Evolutionary conservation across 192 early-diverging fungal species (phyloP), one percentile per base, ranked within the genome.

Genomic region (Coemansia sp.): DNA sequence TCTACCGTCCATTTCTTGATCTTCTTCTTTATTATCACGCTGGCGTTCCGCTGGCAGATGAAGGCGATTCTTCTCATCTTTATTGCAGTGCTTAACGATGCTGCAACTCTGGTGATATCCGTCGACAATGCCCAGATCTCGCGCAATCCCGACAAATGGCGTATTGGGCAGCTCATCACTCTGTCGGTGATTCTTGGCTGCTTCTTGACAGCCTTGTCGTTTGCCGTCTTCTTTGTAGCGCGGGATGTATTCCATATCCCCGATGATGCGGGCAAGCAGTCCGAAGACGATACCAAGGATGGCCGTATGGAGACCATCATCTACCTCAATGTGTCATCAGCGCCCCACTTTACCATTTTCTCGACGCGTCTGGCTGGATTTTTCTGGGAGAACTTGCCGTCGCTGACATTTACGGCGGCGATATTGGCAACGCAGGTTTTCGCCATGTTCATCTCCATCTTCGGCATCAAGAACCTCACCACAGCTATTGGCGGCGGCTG

Each of bases 1-100:
- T 95, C 93, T 5, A 97, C 92, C 16, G 86, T 96, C 52, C 94
- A 96, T 72, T 96, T 96, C 63, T 76, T 96, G 81, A 75, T 96
- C 50, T 96, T 94, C 84, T 94, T 96, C 83, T 96, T 96, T 74
- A 85, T 89, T 67, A 84, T 93, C 33, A 90, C 90, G 39, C 75
- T 94, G 53, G 85, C 82, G 6, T 84, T 84, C 61, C 79, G 90
- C 55, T 96, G 91, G 88, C 72, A 78, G 42, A 86, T 94, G 79
- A 84, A 86, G 53, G 86, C 88, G 19, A 78, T 83, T 7, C 66
- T 94, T 26, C 81, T 96, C 14, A 90, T 96, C 66, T 80, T 94
- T 67, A 96, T 94, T 66, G 86, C 89, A 40, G 86, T 96, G 40
- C 81, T 96, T 63, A 94, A 96, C 77, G 91, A 94, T 63, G 90